These are phyloP conservation scores for Rosa persica DNA, from an alignment of 306 rosid genomes.

Conservation along the genomic window DNA sequence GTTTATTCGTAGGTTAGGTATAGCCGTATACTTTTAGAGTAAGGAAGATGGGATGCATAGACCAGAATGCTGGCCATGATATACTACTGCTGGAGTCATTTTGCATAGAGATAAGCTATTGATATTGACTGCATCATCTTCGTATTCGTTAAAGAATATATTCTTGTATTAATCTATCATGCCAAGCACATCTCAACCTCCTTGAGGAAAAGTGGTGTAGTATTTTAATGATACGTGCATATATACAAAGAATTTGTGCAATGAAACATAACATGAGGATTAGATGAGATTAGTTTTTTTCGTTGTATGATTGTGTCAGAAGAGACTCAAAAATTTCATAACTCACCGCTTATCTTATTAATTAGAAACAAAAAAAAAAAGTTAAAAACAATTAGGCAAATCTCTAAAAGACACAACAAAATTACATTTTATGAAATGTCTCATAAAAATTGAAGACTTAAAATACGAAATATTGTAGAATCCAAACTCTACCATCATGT, in stretches of 20 bases:
- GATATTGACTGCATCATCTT: slow-evolving; percentile 14
- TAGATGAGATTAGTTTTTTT: neutral
- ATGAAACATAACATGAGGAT: neutral
- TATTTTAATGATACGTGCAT: neutral
- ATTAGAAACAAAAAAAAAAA: neutral
- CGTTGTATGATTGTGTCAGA: neutral
- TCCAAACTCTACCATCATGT: too few species aligned
- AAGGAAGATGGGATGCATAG: neutral
- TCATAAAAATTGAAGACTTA: too few species aligned
- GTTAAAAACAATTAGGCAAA: neutral
- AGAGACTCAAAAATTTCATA: too few species aligned
- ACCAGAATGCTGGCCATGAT: slow-evolving; percentile 11
- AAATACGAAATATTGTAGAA: too few species aligned
- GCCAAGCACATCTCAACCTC: neutral
- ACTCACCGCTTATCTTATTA: neutral
- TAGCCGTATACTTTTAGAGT: slow-evolving; percentile 20
- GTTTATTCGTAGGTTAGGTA: slow-evolving; percentile 28
- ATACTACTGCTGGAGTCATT: neutral
- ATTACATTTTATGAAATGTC: neutral
- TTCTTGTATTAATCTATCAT: neutral
- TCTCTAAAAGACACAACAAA: too few species aligned
- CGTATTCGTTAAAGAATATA: neutral
- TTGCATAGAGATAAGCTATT: neutral
- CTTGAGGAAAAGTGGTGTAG: neutral
- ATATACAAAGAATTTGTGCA: neutral